phyloP scores from a whole-genome alignment of 1,284 basidiomycete species.

The Hortiboletus rubellus region DNA sequence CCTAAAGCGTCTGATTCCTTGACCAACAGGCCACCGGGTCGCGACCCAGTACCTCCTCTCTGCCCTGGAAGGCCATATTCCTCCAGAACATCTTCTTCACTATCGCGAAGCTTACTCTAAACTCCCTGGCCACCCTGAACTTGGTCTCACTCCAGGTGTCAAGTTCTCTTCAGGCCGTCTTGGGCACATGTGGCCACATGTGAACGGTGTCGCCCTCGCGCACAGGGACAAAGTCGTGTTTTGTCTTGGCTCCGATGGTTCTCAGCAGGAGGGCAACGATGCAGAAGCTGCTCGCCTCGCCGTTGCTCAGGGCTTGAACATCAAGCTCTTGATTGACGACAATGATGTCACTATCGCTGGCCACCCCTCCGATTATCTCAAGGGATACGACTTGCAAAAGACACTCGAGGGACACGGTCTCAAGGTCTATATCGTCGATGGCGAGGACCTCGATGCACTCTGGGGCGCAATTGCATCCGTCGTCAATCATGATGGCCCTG shows the following conservation, averaged over 20 bases:
- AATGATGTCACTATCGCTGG: conserved; percentile 88
- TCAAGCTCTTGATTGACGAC: conserved; percentile 84
- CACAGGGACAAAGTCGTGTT: conserved; percentile 76
- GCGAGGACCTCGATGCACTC: conserved; percentile 76
- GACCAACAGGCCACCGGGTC: conserved; percentile 73
- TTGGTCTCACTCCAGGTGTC: conserved; percentile 81
- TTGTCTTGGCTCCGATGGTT: conserved; percentile 83
- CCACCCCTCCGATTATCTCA: conserved; percentile 81
- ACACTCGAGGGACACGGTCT: conserved; percentile 80
- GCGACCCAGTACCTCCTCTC: conserved; percentile 83
- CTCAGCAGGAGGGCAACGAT: conserved; percentile 87
- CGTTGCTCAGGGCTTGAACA: conserved; percentile 76
- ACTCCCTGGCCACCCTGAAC: conserved; percentile 83
- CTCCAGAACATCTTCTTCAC: conserved; percentile 73
- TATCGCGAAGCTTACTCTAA: conserved; percentile 84
- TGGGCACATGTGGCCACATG: conserved; percentile 80
- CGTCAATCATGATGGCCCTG: conserved; percentile 67
- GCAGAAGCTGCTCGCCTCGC: conserved; percentile 85
- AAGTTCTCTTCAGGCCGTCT: conserved; percentile 87
- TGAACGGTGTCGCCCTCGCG: conserved; percentile 80
- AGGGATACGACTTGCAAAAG: conserved; percentile 69
- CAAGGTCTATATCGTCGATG: conserved; percentile 68
- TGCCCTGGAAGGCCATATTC: conserved; percentile 69
- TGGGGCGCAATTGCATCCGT: conserved; percentile 64
- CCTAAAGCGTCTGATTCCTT: conserved; percentile 1